Percentiles rank a stretch among this genome's conserved stretches.
phyloP scores from a whole-genome alignment of 768 basidiomycete species.

The Terana coerulea region DNA sequence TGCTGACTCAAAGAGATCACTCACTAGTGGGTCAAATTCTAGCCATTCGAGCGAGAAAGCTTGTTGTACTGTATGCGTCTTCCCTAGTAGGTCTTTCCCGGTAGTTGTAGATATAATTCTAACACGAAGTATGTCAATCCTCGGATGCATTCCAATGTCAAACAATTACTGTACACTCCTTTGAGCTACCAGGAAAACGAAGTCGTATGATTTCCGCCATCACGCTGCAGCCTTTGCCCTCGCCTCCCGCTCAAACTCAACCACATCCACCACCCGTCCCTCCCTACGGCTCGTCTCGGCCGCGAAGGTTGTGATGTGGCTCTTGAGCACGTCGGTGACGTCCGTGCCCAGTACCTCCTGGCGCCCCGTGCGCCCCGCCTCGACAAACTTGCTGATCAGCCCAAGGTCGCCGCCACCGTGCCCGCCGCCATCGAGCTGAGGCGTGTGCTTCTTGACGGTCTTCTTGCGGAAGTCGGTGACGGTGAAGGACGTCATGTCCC shows the following conservation, averaged over 20 bases:
- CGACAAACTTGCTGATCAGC: slow-evolving; percentile 69
- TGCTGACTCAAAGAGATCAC: no score
- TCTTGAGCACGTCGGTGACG: slow-evolving; percentile 65
- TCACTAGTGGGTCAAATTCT: no score
- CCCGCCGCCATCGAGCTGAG: slow-evolving; percentile 56
- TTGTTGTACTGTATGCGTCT: no score
- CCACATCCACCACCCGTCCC: slow-evolving; percentile 67
- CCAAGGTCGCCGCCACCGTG: slow-evolving; percentile 86
- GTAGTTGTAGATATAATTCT: no score
- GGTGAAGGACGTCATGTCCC: slow-evolving; percentile 74
- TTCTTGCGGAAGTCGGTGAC: slow-evolving; percentile 72
- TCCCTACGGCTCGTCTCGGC: slow-evolving; percentile 74
- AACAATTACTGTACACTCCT: no score
- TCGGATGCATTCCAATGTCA: no score
- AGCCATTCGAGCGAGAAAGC: no score
- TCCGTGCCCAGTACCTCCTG: slow-evolving; percentile 67
- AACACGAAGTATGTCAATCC: no score
- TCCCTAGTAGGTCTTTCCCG: no score
- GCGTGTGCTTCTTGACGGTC: slow-evolving; percentile 40
- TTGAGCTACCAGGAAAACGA: no score
- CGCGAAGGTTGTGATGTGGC: slow-evolving; percentile 84
- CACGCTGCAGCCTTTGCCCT: slow-evolving; percentile 29
- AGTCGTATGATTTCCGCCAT: neutral
- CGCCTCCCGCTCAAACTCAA: slow-evolving; percentile 48
- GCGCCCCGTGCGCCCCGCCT: slow-evolving; percentile 62